These are phyloP conservation scores for Cichorium intybus DNA, from an alignment of 140 eudicot species.

Conservation along the genomic window DNA sequence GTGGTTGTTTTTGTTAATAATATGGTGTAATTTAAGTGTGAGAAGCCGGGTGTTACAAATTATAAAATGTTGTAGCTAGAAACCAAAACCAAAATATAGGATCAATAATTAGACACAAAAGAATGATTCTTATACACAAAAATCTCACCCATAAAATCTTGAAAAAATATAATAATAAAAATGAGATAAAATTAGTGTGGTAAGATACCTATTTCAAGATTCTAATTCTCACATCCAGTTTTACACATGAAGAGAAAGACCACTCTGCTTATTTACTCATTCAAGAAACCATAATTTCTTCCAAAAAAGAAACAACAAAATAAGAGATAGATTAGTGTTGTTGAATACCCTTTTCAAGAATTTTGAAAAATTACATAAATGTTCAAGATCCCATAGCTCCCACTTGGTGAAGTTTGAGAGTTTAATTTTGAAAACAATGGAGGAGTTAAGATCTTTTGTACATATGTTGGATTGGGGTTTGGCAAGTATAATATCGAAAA, in stretches of 20 bases:
- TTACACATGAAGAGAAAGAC: not conserved
- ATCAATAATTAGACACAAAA: too few relatives aligned
- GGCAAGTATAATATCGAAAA: slow-evolving; percentile 25
- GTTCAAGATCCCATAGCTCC: slow-evolving; percentile 4
- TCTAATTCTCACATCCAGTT: slow-evolving; percentile 8
- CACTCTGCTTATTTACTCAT: slow-evolving; percentile 16
- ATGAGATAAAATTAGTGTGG: not conserved
- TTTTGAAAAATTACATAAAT: slow-evolving; percentile 16
- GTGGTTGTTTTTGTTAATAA: too few relatives aligned
- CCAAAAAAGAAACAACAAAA: not conserved
- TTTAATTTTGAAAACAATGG: slow-evolving; percentile 8
- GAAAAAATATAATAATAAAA: not conserved
- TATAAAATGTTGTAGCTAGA: too few relatives aligned
- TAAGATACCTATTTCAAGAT: slow-evolving; percentile 8
- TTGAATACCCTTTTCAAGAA: slow-evolving; percentile 13
- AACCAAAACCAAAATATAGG: too few relatives aligned
- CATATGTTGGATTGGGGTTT: slow-evolving; percentile 32
- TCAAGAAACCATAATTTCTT: slow-evolving; percentile 2
- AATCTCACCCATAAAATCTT: not conserved
- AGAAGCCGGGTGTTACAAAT: too few relatives aligned
- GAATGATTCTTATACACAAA: too few relatives aligned
- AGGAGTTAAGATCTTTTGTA: slow-evolving; percentile 27
- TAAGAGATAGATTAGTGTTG: not conserved
- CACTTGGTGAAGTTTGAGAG: slow-evolving; percentile 9
- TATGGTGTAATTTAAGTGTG: too few relatives aligned